A percentile compares a stretch with the other conserved stretches of the same genome.
Evolutionary conservation across 1,139 yeast species (phyloP).

Genomic region (Debaryomyces psychrophilus): DNA sequence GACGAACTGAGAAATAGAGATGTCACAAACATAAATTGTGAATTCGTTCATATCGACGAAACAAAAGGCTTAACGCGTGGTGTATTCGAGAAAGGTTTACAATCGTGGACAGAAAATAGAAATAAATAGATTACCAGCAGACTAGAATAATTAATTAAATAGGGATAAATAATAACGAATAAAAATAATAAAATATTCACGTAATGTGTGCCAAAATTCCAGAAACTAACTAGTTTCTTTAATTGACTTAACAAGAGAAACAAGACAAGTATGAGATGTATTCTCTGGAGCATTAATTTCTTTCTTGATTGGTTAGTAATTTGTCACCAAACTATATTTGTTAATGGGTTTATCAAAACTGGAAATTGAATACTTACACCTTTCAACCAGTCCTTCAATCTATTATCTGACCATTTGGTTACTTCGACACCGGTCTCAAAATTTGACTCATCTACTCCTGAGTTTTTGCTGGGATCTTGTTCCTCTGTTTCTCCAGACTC

Average conservation of each 20-base stretch:
- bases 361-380: slow-evolving; percentile 29
- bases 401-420: slow-evolving; percentile 43
- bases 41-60: slow-evolving; percentile 56
- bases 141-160: background rate
- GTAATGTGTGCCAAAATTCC: background rate
- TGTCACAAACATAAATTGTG: slow-evolving; percentile 63
- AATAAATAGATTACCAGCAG: background rate
- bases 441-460: background rate
- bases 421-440: slow-evolving; percentile 25
- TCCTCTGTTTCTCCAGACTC: slow-evolving; percentile 13
- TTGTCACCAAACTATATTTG: background rate
- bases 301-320: slow-evolving; percentile 45
- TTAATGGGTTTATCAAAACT: too few species aligned
- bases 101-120: slow-evolving; percentile 33
- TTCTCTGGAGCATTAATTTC: slow-evolving; percentile 51
- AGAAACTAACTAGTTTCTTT: slow-evolving; percentile 26
- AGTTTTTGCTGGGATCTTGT: slow-evolving; percentile 7
- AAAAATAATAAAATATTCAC: background rate
- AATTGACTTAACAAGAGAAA: slow-evolving; percentile 51
- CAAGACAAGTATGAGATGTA: slow-evolving; percentile 51
- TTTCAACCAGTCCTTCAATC: slow-evolving; percentile 39
- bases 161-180: background rate
- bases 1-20: slow-evolving; percentile 71
- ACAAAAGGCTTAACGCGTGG: slow-evolving; percentile 53
- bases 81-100: slow-evolving; percentile 49